phyloP scores from a whole-genome alignment of 73 alveolate species.

The Paramecium octaurelia region DNA sequence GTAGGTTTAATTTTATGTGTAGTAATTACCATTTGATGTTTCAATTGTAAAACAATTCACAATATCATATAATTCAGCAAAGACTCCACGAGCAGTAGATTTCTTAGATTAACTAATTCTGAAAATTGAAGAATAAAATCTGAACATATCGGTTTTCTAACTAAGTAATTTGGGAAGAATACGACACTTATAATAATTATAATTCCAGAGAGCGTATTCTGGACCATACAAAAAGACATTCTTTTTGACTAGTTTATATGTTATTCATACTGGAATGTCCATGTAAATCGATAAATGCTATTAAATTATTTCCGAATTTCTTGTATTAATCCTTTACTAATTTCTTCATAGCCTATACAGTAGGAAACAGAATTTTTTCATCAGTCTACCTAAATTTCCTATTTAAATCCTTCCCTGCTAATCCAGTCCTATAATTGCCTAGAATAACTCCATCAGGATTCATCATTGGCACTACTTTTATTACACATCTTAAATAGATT shows the following conservation, averaged over 20 bases:
- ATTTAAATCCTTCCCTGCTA: slow-evolving; percentile 86
- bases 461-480: slow-evolving; percentile 87
- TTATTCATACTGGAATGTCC: slow-evolving; percentile 67
- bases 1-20: background rate
- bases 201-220: slow-evolving; percentile 63
- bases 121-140: slow-evolving; percentile 56
- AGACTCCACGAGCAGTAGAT: slow-evolving; percentile 48
- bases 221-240: slow-evolving; percentile 81
- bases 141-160: slow-evolving; percentile 48
- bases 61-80: slow-evolving; percentile 31
- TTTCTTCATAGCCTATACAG: slow-evolving; percentile 76
- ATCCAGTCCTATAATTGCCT: slow-evolving; percentile 83
- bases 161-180: slow-evolving; percentile 35
- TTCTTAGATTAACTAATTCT: slow-evolving; percentile 28
- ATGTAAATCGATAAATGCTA: slow-evolving; percentile 74
- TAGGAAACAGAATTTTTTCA: slow-evolving; percentile 83
- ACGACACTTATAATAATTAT: slow-evolving; percentile 58
- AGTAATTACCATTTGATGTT: slow-evolving; percentile 58
- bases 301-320: slow-evolving; percentile 40
- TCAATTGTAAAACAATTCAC: slow-evolving; percentile 55
- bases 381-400: slow-evolving; percentile 82
- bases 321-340: slow-evolving; percentile 60
- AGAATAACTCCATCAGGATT: slow-evolving; percentile 88
- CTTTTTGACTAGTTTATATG: slow-evolving; percentile 58
- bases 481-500: slow-evolving; percentile 68